Evolutionary conservation across 441 rosid species (phyloP), one percentile per base, ranked within the genome.

Genomic region (Pelargonium citronellum): DNA sequence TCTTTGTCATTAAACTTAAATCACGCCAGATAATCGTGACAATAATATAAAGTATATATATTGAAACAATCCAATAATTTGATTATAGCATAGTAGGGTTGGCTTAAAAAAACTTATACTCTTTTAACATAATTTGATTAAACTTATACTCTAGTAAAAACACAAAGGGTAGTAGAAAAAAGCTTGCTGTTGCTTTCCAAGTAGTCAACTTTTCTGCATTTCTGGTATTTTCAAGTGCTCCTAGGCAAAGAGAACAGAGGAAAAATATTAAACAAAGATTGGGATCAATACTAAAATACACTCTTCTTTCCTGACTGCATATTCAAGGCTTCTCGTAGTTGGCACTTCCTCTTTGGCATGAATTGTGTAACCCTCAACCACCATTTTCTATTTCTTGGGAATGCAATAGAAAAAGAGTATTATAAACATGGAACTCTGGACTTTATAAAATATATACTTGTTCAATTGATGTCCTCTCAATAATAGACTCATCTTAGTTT

Each of bases 121-220:
- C 7, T 34, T 27, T 34, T 30, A 30, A 30, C 37, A 30, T 30
- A n/a, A n/a, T n/a, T n/a, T n/a, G n/a, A n/a, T n/a, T n/a, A n/a
- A n/a, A n/a, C n/a, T n/a, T n/a, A n/a, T n/a, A n/a, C n/a, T n/a
- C 17, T 5, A 62, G 41, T 62, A n/a, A 62, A 12, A 12, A 15
- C 30, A 34, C 16, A 62, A 27, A 15, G 13, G 17, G 16, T 62
- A n/a, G 41, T 8, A 2, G 49, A 44, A 30, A 20, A 20, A 16
- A 37, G 44, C 2, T 15, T 58, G 68, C 19, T 43, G 69, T 68
- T 73, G 72, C 65, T 63, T 69, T 16, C 73, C 30, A 69, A 9
- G 65, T n/a, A 4, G 66, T 27, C 39, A 15, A 27, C 9, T 20
- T 22, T 20, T 60, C 34, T 22, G 11, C 64, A 13, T 3, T 17